These are phyloP conservation scores for Tetradesmus lagerheimii DNA, from an alignment of 139 green algal species.

Conservation along the genomic window DNA sequence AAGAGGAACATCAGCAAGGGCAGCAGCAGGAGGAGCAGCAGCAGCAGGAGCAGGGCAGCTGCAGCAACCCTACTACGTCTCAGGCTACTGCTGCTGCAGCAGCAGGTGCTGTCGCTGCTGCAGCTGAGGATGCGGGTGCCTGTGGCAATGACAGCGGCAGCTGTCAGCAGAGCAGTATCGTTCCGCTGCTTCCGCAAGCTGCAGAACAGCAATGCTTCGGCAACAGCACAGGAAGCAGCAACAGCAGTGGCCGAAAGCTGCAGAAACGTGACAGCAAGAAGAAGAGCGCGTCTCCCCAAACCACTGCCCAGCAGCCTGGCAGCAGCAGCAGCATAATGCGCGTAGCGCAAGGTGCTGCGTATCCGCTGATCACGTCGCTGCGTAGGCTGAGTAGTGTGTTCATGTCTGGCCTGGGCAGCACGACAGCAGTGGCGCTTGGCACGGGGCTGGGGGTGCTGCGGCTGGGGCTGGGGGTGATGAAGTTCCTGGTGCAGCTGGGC, in stretches of 20 bases:
- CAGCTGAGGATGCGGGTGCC: not conserved
- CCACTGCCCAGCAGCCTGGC: not conserved
- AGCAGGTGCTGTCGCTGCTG: not conserved
- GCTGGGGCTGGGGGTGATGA: slow-evolving; percentile 44
- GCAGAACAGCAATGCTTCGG: not conserved
- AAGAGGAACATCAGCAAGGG: not conserved
- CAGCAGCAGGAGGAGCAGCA: not conserved
- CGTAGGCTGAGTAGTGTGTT: slow-evolving; percentile 40
- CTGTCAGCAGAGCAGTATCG: not conserved
- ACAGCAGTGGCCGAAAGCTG: slow-evolving; percentile 10
- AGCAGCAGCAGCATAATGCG: slow-evolving; percentile 49
- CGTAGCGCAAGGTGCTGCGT: slow-evolving; percentile 45
- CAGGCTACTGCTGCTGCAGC: not conserved
- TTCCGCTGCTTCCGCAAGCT: not conserved
- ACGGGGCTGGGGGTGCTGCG: slow-evolving; percentile 64
- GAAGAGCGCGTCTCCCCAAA: not conserved
- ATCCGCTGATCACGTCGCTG: slow-evolving; percentile 10
- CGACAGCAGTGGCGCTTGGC: slow-evolving; percentile 68
- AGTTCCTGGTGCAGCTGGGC: slow-evolving; percentile 45
- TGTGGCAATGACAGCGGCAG: not conserved
- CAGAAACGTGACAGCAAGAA: not conserved
- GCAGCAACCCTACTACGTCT: not conserved
- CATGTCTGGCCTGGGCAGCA: slow-evolving; percentile 56
- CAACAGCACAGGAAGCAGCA: slow-evolving; percentile 8
- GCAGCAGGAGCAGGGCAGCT: not conserved